Percentiles rank a stretch among this genome's conserved stretches.
These are phyloP conservation scores for Castanea mollissima DNA, from an alignment of 306 rosid species.

Conservation along the genomic window DNA sequence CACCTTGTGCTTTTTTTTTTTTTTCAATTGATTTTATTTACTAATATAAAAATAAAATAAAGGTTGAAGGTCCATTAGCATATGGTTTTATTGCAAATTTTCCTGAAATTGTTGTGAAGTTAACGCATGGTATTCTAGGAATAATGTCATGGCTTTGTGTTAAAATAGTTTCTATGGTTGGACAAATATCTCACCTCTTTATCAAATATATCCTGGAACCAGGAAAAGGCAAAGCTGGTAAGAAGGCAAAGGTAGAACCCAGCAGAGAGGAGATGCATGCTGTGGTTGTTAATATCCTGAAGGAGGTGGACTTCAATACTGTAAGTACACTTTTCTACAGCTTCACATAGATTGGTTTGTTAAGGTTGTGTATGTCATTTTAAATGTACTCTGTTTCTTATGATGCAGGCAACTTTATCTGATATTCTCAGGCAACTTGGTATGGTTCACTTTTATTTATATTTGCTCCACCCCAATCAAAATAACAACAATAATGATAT, in stretches of 20 bases:
- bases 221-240: conserved; percentile 73
- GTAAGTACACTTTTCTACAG: conserved; percentile 45
- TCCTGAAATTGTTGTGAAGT: neutral
- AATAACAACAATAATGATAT: neutral
- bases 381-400: conserved; percentile 4
- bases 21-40: too few relatives aligned
- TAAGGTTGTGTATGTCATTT: neutral
- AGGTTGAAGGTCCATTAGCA: neutral
- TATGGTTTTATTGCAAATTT: neutral
- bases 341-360: conserved; percentile 1
- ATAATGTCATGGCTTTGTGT: neutral
- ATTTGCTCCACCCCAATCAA: neutral
- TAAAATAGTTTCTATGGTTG: neutral
- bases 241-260: conserved; percentile 85
- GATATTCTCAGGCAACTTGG: conserved; percentile 97
- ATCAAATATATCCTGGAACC: conserved; percentile 21
- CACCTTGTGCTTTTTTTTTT: too few relatives aligned
- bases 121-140: neutral
- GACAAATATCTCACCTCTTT: conserved; percentile 6
- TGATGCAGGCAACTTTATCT: conserved; percentile 89
- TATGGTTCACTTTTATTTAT: conserved; percentile 28
- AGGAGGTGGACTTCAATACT: conserved; percentile 93
- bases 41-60: too few relatives aligned
- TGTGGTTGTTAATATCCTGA: conserved; percentile 81
- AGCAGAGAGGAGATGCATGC: conserved; percentile 76